Percentiles rank a stretch among this genome's conserved stretches.
These are phyloP conservation scores for Batkoa obscura DNA, from an alignment of 371 early-diverging fungal species.

Conservation along the genomic window DNA sequence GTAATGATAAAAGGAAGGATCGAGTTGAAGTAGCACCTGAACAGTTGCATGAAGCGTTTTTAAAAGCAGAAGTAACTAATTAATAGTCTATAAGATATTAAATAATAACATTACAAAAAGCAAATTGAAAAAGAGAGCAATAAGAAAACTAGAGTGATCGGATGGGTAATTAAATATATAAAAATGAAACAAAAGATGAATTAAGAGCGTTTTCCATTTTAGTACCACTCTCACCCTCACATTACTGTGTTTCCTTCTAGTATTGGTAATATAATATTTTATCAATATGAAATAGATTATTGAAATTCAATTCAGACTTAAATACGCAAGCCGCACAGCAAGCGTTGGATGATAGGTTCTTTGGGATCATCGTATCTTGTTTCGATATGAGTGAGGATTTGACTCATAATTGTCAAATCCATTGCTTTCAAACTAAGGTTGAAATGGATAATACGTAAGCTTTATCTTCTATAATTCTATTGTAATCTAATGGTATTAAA, in stretches of 20 bases:
- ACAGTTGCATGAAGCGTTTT: conserved; percentile 1
- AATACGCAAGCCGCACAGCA: background rate
- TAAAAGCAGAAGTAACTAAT: background rate
- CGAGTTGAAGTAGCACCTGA: conserved; percentile 1
- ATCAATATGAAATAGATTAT: background rate
- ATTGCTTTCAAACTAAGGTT: too few species aligned
- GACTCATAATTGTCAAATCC: too few species aligned
- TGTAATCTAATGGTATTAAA: too few species aligned
- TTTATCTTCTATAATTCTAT: too few species aligned
- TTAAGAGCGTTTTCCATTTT: background rate
- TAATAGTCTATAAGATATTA: background rate
- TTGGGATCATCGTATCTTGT: conserved; percentile 1
- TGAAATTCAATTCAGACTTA: background rate
- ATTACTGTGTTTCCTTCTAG: background rate
- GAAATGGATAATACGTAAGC: too few species aligned
- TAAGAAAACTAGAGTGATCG: background rate
- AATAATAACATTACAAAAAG: background rate
- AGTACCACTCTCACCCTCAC: conserved; percentile 3
- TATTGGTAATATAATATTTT: background rate
- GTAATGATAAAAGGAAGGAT: background rate
- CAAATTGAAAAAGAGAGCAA: background rate
- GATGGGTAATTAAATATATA: background rate
- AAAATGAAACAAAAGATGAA: too few species aligned
- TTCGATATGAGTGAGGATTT: background rate
- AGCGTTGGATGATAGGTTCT: background rate